Conservation (phyloP, 306 rosid species). For the Adenanthera pavonina region DNA sequence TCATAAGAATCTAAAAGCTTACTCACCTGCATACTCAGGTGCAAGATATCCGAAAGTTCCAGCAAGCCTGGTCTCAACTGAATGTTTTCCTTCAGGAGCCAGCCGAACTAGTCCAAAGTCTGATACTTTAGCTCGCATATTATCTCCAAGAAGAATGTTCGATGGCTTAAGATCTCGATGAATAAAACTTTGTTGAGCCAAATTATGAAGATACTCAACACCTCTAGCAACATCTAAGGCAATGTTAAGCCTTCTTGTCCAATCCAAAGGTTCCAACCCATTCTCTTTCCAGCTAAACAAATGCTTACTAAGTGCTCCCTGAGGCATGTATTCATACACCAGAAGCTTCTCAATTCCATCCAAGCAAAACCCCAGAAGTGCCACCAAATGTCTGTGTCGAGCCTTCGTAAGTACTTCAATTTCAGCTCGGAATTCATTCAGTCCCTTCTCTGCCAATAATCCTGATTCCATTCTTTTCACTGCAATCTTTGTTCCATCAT, state of each 20-base stretch:
- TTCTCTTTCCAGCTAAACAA: slow-evolving; percentile 72
- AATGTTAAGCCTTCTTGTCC: slow-evolving; percentile 82
- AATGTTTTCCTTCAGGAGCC: slow-evolving; percentile 85
- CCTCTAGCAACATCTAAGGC: slow-evolving; percentile 97
- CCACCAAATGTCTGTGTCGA: slow-evolving; percentile 91
- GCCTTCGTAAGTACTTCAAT: slow-evolving; percentile 85
- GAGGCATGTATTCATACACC: slow-evolving; percentile 92
- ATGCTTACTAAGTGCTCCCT: slow-evolving; percentile 83
- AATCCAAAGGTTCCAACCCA: slow-evolving; percentile 63
- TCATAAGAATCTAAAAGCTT: neutral
- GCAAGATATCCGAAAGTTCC: slow-evolving; percentile 99
- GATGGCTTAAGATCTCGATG: slow-evolving; percentile 94
- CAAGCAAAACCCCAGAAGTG: slow-evolving; percentile 78
- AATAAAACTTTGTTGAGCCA: slow-evolving; percentile 93
- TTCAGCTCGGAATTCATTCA: slow-evolving; percentile 90
- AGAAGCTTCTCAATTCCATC: slow-evolving; percentile 87
- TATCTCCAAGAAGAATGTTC: slow-evolving; percentile 81
- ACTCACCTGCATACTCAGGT: slow-evolving; percentile 92
- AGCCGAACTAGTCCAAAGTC: slow-evolving; percentile 88
- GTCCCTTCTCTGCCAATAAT: slow-evolving; percentile 70
- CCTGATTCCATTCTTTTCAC: slow-evolving; percentile 89
- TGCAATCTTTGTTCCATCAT: slow-evolving; percentile 86
- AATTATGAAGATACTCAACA: slow-evolving; percentile 85
- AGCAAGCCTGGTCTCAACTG: slow-evolving; percentile 86
- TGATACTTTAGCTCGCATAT: slow-evolving; percentile 93